Base-by-base conservation (phyloP, 1,284 basidiomycete genomes). In the Irpex sp. region DNA sequence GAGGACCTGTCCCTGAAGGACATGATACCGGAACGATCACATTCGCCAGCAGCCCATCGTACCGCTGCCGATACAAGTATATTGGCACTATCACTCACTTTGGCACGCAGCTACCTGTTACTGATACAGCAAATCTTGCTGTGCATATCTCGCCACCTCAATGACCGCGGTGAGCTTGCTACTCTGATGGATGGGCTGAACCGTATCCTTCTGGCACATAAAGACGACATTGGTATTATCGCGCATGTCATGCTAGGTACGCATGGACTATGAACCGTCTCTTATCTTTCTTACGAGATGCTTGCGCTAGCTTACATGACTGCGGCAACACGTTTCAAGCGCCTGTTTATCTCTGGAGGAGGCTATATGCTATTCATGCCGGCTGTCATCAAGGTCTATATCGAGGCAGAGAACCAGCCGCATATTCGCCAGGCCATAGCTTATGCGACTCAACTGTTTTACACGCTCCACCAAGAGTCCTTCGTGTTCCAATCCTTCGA, bases 401-500 rank as follows among this genome's bases (percentile, higher is more conserved):
- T 83, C 6, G 83, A 87, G 65, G 79, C 81, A 1, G 80, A 84
- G 49, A 69, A 73, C 12, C 77, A 86, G 63, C 67, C 72, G 3
- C 84, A 84, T 3, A 85, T 91, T 56, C 79, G 80, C 57, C 76
- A 80, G 39, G 86, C 88, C 28, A 86, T 93, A 60, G 87, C 92
- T 71, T 91, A 91, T 67, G 82, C 87, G 2, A 74, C 82, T 60
- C 84, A 83, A 66, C 83, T 88, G 7, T 92, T 93, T 73, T 90
- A 87, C 66, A 85, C 88, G 3, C 78, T 90, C 3, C 90, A 93
- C 68, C 80, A 83, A 64, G 89, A 92, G 56, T 80, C 85, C 0
- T 92, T 92, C 68, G 77, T 91, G 48, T 92, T 90, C 70, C 91
- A 93, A 69, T 82, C 82, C 35, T 75, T 92, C 59, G 87, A 87